These are phyloP conservation scores for Tuber brumale DNA, from an alignment of 495 filamentous ascomycete species.

Conservation along the genomic window DNA sequence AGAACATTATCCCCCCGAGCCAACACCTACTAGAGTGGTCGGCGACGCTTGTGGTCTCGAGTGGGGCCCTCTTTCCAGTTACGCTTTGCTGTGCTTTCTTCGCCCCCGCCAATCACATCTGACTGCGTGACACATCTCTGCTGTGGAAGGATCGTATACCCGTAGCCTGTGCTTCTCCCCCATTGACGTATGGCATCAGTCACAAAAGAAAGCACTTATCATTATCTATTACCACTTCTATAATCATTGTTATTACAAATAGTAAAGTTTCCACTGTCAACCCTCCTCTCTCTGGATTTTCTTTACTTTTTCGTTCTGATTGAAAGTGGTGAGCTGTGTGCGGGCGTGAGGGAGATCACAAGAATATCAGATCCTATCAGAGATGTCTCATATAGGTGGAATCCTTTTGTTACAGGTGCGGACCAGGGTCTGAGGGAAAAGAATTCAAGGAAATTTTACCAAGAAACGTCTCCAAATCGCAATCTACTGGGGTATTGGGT, in stretches of 20 bases:
- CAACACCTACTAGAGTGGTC: neutral
- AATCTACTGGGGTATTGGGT: neutral
- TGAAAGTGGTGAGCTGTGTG: neutral
- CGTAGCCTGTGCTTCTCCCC: neutral
- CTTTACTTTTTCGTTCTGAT: neutral
- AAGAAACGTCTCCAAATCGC: no score
- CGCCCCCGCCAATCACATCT: neutral
- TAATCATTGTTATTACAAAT: neutral
- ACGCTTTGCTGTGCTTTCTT: no score
- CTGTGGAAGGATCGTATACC: neutral
- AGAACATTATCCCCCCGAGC: neutral
- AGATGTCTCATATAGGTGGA: neutral
- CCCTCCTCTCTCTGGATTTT: neutral
- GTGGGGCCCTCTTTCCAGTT: neutral
- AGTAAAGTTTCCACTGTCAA: neutral
- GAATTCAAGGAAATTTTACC: no score
- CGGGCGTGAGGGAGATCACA: neutral
- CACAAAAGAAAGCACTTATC: neutral
- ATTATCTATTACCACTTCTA: neutral
- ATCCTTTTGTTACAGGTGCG: no score
- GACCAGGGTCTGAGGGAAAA: no score
- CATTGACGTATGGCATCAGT: neutral
- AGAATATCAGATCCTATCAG: neutral
- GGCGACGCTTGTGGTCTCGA: neutral
- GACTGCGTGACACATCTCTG: neutral